These are phyloP conservation scores for Funneliformis mosseae DNA, from an alignment of 192 early-diverging fungal species.

Conservation along the genomic window DNA sequence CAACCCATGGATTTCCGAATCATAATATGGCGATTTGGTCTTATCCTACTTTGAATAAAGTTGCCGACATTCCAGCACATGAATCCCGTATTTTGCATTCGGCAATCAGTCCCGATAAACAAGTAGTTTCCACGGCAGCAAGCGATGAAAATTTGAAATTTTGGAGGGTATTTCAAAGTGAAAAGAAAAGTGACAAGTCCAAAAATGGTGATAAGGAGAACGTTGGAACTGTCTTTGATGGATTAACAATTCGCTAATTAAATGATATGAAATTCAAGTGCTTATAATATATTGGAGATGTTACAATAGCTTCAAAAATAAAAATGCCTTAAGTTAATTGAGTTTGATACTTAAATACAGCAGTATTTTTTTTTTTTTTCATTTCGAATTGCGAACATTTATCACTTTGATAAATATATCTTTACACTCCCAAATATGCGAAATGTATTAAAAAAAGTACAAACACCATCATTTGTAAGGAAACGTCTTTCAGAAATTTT, in stretches of 20 bases:
- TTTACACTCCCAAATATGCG: too few relatives aligned
- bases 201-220: conserved; percentile 29
- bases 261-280: neutral
- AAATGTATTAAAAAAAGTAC: too few relatives aligned
- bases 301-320: too few relatives aligned
- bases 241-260: conserved; percentile 8
- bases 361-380: too few relatives aligned
- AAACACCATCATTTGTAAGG: too few relatives aligned
- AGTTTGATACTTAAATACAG: too few relatives aligned
- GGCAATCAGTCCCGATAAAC: conserved; percentile 88
- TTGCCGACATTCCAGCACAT: conserved; percentile 79
- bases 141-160: conserved; percentile 95
- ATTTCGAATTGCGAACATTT: too few relatives aligned
- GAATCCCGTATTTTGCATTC: conserved; percentile 88
- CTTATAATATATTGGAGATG: too few relatives aligned
- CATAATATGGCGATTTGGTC: conserved; percentile 87
- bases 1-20: conserved; percentile 90
- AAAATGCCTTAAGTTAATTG: too few relatives aligned
- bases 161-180: conserved; percentile 85
- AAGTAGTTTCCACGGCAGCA: conserved; percentile 88
- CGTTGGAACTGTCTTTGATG: neutral
- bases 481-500: too few relatives aligned
- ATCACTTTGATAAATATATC: too few relatives aligned
- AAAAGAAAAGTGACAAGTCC: conserved; percentile 27
- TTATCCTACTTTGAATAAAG: conserved; percentile 71